Percentiles rank a stretch among this genome's conserved stretches.
Conservation (phyloP, 352 stramenopile species). For the Peronospora destructor region DNA sequence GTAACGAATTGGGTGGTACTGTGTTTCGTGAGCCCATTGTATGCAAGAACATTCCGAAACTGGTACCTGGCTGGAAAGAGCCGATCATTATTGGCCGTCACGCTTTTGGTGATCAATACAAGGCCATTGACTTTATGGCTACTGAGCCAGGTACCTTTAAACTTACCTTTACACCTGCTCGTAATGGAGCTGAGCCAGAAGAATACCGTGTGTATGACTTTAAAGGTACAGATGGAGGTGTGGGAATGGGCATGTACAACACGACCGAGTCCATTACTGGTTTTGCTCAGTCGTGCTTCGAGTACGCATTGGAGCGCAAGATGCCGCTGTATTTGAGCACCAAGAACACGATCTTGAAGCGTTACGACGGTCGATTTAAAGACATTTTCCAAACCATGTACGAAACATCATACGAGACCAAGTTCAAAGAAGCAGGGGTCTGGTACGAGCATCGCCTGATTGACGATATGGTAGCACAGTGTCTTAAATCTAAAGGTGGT, state of each 20-base stretch:
- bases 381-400: conserved; percentile 88
- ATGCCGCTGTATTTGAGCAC: conserved; percentile 82
- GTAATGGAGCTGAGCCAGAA: conserved; percentile 39
- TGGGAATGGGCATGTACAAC: conserved; percentile 88
- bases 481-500: conserved; percentile 82
- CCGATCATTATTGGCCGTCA: conserved; percentile 84
- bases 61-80: conserved; percentile 84
- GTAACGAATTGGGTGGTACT: conserved; percentile 79
- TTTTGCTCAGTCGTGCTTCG: conserved; percentile 60
- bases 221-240: conserved; percentile 48
- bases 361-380: conserved; percentile 83
- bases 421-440: conserved; percentile 66
- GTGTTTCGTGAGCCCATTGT: conserved; percentile 88
- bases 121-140: conserved; percentile 76
- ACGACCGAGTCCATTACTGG: conserved; percentile 72
- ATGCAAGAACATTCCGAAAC: conserved; percentile 76
- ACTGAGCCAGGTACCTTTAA: conserved; percentile 65
- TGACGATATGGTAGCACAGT: conserved; percentile 88
- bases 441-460: conserved; percentile 85
- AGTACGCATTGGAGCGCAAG: conserved; percentile 56
- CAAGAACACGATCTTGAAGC: conserved; percentile 90
- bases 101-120: conserved; percentile 87
- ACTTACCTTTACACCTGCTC: conserved; percentile 62
- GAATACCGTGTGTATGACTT: conserved; percentile 84
- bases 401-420: conserved; percentile 61